phyloP scores from a whole-genome alignment of 2,329 filamentous ascomycete species.

The Trichoderma pleuroti region DNA sequence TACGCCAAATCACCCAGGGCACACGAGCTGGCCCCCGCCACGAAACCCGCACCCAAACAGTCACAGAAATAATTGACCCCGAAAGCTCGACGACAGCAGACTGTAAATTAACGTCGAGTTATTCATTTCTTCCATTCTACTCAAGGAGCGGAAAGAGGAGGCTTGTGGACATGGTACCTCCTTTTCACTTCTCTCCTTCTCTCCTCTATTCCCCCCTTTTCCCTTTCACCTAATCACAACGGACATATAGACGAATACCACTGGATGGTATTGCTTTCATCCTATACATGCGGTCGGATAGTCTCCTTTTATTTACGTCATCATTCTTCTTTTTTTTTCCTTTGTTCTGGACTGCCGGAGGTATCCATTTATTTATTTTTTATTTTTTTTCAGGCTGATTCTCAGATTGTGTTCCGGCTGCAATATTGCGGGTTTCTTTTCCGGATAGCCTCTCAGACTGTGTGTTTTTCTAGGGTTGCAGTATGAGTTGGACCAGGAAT shows the following conservation, averaged over 20 bases:
- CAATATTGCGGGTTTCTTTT: background rate
- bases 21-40: background rate
- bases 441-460: background rate
- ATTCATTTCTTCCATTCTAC: background rate
- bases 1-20: conserved; percentile 15
- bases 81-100: background rate
- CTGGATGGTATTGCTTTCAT: background rate
- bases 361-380: background rate
- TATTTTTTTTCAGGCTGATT: background rate
- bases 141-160: background rate
- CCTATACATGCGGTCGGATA: background rate
- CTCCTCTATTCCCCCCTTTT: background rate
- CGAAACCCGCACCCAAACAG: background rate
- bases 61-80: background rate
- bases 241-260: background rate
- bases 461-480: background rate
- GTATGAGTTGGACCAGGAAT: background rate
- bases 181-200: background rate
- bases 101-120: background rate
- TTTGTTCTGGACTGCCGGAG: background rate
- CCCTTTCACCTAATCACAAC: background rate
- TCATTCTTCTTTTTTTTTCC: background rate
- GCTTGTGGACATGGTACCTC: background rate
- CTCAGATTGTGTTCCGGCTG: background rate
- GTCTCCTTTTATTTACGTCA: background rate